Evolutionary conservation across 257 asterid species (phyloP).

Genomic region (Capsicum rhomboideum): DNA sequence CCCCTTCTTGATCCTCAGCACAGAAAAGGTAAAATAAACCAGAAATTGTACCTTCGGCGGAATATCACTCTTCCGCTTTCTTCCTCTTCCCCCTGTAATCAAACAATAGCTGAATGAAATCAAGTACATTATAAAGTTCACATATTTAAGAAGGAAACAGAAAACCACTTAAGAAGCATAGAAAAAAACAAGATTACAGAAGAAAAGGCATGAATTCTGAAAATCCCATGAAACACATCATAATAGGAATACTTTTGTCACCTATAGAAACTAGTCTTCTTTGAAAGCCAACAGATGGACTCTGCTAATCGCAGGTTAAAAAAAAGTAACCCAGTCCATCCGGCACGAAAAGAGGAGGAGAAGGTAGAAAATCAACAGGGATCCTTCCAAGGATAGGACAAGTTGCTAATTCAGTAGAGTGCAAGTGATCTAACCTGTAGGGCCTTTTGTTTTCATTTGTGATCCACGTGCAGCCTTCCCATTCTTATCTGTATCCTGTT

Average conservation of each 20-base stretch:
- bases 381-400: background rate
- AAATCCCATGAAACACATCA: background rate
- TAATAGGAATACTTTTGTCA: background rate
- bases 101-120: background rate
- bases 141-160: background rate
- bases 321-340: background rate
- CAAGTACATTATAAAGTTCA: background rate
- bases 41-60: conserved; percentile 36
- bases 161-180: background rate
- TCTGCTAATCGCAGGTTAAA: background rate
- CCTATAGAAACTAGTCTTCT: background rate
- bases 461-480: conserved; percentile 28
- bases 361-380: background rate
- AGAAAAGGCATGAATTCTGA: background rate
- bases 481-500: conserved; percentile 29
- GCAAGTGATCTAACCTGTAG: conserved; percentile 30
- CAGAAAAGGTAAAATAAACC: background rate
- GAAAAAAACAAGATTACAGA: background rate
- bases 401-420: background rate
- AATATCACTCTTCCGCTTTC: conserved; percentile 40
- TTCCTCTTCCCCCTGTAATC: conserved; percentile 49
- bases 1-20: background rate
- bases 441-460: conserved; percentile 33
- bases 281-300: background rate
- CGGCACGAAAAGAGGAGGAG: background rate